Evolutionary conservation across 2,329 filamentous ascomycete genomes (phyloP).

Genomic region (Dothidotthia symphoricarpi): DNA sequence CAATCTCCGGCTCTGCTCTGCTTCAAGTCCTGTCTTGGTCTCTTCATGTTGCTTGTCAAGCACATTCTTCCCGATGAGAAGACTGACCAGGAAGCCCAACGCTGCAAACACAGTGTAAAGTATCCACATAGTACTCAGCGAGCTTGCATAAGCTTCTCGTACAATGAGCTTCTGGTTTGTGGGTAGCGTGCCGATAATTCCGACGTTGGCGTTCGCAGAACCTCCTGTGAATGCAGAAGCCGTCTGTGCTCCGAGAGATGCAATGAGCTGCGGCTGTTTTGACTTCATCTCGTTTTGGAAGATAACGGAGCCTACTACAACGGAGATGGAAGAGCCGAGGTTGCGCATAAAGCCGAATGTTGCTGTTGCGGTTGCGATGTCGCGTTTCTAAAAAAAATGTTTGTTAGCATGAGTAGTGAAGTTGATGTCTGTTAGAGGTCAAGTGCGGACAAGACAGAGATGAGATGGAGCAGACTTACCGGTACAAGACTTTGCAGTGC

Average conservation of each 20-base stretch:
- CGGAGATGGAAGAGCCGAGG: conserved; percentile 64
- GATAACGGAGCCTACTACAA: conserved; percentile 74
- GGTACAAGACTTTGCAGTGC: conserved; percentile 64
- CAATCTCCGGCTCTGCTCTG: conserved; percentile 41
- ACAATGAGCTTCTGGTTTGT: conserved; percentile 46
- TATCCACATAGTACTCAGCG: conserved; percentile 51
- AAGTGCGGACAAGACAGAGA: neutral
- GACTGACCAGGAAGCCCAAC: conserved; percentile 40
- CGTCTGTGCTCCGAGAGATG: conserved; percentile 52
- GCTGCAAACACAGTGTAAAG: conserved; percentile 47
- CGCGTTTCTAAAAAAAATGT: conserved; percentile 45
- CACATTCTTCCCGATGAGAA: conserved; percentile 45
- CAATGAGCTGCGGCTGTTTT: conserved; percentile 51
- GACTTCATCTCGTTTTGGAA: conserved; percentile 73
- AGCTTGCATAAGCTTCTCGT: conserved; percentile 45
- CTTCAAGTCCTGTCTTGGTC: conserved; percentile 51
- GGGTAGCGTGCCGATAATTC: conserved; percentile 55
- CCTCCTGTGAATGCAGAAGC: conserved; percentile 57
- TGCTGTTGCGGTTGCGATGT: conserved; percentile 67
- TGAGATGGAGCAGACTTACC: conserved; percentile 20
- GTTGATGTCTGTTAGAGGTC: neutral
- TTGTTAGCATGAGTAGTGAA: conserved; percentile 12
- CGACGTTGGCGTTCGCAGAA: conserved; percentile 61
- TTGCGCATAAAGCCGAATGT: conserved; percentile 68
- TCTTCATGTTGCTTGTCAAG: conserved; percentile 48